Conservation (phyloP, 768 basidiomycete genomes). For the Obba rivulosa region DNA sequence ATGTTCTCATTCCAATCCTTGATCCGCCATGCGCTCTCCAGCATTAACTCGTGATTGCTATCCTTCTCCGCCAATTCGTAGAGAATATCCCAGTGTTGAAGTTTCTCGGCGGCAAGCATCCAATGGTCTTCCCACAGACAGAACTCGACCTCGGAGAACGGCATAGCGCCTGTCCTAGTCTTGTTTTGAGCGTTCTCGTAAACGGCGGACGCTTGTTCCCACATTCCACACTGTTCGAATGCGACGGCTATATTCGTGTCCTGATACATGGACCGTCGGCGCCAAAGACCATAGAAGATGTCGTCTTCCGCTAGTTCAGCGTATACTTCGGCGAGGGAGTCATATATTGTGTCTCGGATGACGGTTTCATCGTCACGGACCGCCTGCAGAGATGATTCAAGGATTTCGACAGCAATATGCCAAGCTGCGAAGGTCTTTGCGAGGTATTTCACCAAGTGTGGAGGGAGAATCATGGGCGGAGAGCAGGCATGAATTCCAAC, state of each 20-base stretch:
- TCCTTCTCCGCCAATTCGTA: constrained; percentile 87
- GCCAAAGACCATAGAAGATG: constrained; percentile 94
- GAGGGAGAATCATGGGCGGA: constrained; percentile 85
- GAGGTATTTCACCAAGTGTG: constrained; percentile 92
- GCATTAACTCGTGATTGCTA: constrained; percentile 83
- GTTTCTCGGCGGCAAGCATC: constrained; percentile 91
- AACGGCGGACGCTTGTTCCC: constrained; percentile 83
- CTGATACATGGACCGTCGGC: constrained; percentile 78
- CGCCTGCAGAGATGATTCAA: constrained; percentile 73
- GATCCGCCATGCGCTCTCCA: constrained; percentile 94
- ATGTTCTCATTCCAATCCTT: constrained; percentile 82
- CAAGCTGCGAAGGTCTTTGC: constrained; percentile 96
- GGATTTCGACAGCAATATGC: constrained; percentile 84
- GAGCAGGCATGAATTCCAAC: constrained; percentile 79
- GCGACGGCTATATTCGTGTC: constrained; percentile 88
- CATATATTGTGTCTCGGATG: constrained; percentile 77
- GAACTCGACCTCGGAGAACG: constrained; percentile 93
- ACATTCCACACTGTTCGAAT: constrained; percentile 96
- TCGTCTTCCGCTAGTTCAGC: constrained; percentile 96
- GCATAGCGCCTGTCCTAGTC: constrained; percentile 72
- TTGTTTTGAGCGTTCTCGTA: constrained; percentile 90
- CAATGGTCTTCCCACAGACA: constrained; percentile 99
- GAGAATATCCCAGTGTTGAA: constrained; percentile 96
- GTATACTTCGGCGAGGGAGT: constrained; percentile 91
- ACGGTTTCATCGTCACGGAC: constrained; percentile 76